Base-by-base conservation (phyloP, 2,329 filamentous ascomycete genomes). In the Xylaria sp. region DNA sequence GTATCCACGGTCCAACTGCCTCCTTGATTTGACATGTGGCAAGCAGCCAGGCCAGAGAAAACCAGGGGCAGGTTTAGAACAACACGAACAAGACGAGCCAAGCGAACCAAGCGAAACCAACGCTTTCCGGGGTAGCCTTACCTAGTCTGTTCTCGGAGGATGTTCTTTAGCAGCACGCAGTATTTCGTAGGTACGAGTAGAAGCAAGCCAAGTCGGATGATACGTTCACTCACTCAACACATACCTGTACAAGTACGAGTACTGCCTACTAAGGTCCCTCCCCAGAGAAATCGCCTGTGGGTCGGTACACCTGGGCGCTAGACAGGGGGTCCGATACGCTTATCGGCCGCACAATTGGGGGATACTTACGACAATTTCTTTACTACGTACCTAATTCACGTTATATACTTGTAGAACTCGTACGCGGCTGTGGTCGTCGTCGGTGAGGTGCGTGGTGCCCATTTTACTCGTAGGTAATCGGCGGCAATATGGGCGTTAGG, bases 21-120 rank as follows among this genome's bases (percentile, higher is more conserved):
- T 46, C 13, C 67, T 59, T 53, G 62, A 52, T 65, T 63, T 69
- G 69, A 72, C 70, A 72, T 72, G 70, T 72, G 70, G 70, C 70
- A 71, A 63, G 63, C 69, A 65, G 67, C 67, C 69, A 69, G 68
- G 65, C 68, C 42, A 46, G 42, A 70, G 62, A 63, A 65, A 65
- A 65, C 61, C 35, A 58, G 47, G 49, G 52, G 55, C 52, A 37
- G 54, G 51, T 42, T 9, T 52, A 58, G 54, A 56, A 56, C 62
- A 39, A 35, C 46, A 53, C 55, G 42, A 53, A 42, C 48, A 13
- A 56, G 54, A 58, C 56, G 42, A 59, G 56, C 37, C 9, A 42
- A 30, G 23, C 23, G 23, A 30, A 30, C 23, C 23, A 30, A 30
- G 23, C 37, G 9, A 42, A 42, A 13, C 60, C 53, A 57, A 10